Evolutionary conservation across 2,329 filamentous ascomycete species (phyloP), one percentile per base, ranked within the genome.

Genomic region (Exutisphaerella laricina): DNA sequence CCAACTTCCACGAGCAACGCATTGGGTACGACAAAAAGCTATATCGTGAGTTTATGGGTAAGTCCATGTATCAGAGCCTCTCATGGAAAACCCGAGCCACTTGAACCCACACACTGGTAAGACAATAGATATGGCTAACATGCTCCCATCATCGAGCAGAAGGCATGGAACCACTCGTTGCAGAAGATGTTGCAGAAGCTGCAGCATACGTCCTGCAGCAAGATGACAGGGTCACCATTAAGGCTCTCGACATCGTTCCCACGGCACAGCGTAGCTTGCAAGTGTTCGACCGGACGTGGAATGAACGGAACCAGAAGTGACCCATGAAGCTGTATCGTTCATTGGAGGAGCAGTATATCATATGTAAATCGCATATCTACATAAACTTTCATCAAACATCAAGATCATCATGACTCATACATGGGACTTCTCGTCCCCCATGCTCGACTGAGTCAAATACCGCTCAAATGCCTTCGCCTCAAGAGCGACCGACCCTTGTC

Each of bases 1-100:
- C 69, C 0, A 61, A 74, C 45, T 75, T 75, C 36, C 72, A 75
- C 48, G 56, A 64, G 30, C 65, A 67, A 39, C 56, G 71, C 12
- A 69, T 75, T 1, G 66, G 67, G 0, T 66, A 66, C 48, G 69
- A 73, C 45, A 61, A 67, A 41, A 51, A 58, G 7, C 59, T 63
- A 47, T 69, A 70, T 32, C 60, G 71, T 20, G 58, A 55, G 12
- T 34, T 34, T 8, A 22, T 22, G 32, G 17, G n/a, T n/a, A n/a
- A n/a, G n/a, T n/a, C n/a, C n/a, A n/a, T n/a, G n/a, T n/a, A n/a
- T n/a, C n/a, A n/a, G n/a, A n/a, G n/a, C n/a, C n/a, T n/a, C n/a
- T n/a, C n/a, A n/a, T n/a, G n/a, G n/a, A n/a, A n/a, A n/a, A n/a
- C n/a, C n/a, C n/a, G n/a, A n/a, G n/a, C n/a, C n/a, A n/a, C n/a